A percentile compares a stretch with the other conserved stretches of the same genome.
phyloP scores from a whole-genome alignment of 139 green algal species.

The Parachlorella kessleri region DNA sequence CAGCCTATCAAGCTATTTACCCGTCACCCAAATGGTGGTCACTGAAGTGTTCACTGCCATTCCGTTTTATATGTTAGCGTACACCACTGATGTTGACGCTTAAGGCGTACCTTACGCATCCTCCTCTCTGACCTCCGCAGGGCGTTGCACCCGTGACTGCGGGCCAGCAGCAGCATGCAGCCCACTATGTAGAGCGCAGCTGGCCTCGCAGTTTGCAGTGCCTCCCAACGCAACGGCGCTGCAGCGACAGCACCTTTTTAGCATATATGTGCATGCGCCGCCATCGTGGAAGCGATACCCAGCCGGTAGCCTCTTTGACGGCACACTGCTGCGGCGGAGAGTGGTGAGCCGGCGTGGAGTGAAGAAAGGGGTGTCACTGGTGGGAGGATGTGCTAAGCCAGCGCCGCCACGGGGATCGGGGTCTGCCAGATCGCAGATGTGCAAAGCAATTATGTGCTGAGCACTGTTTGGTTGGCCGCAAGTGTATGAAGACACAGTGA shows the following conservation, averaged over 20 bases:
- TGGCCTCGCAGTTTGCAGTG: neutral
- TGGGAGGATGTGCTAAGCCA: neutral
- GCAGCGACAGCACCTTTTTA: conserved; percentile 48
- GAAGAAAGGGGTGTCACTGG: neutral
- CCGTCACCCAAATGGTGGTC: neutral
- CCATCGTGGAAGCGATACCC: conserved; percentile 23
- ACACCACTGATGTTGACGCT: neutral
- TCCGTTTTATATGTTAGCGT: neutral
- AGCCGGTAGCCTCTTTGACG: conserved; percentile 6
- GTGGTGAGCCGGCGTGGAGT: neutral
- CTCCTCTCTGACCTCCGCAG: neutral
- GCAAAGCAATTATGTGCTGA: neutral
- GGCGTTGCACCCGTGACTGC: neutral
- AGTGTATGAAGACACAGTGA: neutral
- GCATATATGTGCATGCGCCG: conserved; percentile 44
- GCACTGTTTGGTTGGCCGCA: neutral
- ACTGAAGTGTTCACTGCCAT: neutral
- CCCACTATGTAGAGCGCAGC: conserved; percentile 13
- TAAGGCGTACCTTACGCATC: neutral
- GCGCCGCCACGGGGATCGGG: neutral
- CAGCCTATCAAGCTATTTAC: neutral
- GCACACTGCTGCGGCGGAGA: conserved; percentile 8
- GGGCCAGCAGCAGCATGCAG: conserved; percentile 20
- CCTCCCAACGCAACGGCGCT: conserved; percentile 5
- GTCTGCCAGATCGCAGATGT: neutral